A percentile compares a stretch with the other conserved stretches of the same genome.
Conservation (phyloP, 441 rosid genomes). For the Erodium moschatum region DNA sequence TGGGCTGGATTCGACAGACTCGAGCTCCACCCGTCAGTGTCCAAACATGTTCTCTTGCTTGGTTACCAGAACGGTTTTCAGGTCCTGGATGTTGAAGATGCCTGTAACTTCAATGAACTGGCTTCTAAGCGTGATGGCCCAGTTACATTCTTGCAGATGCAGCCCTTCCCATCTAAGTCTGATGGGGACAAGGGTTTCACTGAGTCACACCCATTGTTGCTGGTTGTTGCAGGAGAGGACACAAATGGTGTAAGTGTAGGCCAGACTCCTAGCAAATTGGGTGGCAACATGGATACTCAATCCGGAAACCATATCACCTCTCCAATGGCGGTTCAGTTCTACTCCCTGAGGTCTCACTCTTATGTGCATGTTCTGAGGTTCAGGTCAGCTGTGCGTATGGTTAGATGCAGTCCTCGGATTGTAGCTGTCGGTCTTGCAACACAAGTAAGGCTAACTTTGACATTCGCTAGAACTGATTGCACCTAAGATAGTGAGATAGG, state of each 20-base stretch:
- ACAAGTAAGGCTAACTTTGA: slow-evolving; percentile 49
- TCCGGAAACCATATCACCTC: slow-evolving; percentile 35
- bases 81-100: slow-evolving; percentile 78
- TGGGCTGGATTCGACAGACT: slow-evolving; percentile 89
- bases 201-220: slow-evolving; percentile 74
- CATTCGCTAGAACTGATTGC: slow-evolving; percentile 6
- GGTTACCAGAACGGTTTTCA: slow-evolving; percentile 92
- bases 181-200: slow-evolving; percentile 54
- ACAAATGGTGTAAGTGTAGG: slow-evolving; percentile 32
- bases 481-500: slow-evolving; percentile 15
- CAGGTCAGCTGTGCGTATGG: slow-evolving; percentile 83
- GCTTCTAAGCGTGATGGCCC: slow-evolving; percentile 77
- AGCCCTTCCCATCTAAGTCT: slow-evolving; percentile 59
- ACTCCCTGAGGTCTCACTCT: slow-evolving; percentile 38
- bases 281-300: slow-evolving; percentile 47
- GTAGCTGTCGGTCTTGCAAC: slow-evolving; percentile 83
- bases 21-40: slow-evolving; percentile 47
- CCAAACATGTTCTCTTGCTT: slow-evolving; percentile 22
- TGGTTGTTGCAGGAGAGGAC: slow-evolving; percentile 78
- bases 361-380: slow-evolving; percentile 55
- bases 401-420: slow-evolving; percentile 73
- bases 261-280: slow-evolving; percentile 27
- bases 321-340: slow-evolving; percentile 67
- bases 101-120: slow-evolving; percentile 58
- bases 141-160: slow-evolving; percentile 81